A percentile compares a stretch with the other conserved stretches of the same genome.
Evolutionary conservation across 169 alveolate genomes (phyloP).

Genomic region (Plasmodium vinckei): DNA sequence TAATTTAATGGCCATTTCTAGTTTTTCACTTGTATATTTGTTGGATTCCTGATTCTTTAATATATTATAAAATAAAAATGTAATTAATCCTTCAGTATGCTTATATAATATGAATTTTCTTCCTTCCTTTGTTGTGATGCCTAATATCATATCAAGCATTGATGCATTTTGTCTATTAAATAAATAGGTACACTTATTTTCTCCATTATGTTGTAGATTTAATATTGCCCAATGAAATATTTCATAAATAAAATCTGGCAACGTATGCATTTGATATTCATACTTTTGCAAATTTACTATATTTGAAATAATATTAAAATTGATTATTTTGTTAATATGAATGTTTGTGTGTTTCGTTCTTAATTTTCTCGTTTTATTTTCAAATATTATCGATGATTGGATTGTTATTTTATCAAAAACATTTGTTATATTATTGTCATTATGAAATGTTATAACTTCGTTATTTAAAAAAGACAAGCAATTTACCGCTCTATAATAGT

Average conservation of each 20-base stretch:
- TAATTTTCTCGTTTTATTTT: constrained; percentile 2
- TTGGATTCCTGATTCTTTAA: constrained; percentile 24
- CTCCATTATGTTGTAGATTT: constrained; percentile 3
- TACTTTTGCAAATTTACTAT: constrained; percentile 60
- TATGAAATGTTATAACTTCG: constrained; percentile 18
- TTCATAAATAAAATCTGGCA: constrained; percentile 19
- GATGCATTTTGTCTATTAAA: not conserved
- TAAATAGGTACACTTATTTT: constrained; percentile 29
- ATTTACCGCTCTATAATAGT: constrained; percentile 25
- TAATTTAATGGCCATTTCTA: constrained; percentile 31
- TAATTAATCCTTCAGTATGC: constrained; percentile 34
- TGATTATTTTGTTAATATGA: not conserved
- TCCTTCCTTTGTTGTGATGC: constrained; percentile 12
- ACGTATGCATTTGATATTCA: constrained; percentile 38
- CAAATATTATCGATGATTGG: constrained; percentile 20
- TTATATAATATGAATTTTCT: constrained; percentile 29
- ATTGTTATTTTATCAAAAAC: constrained; percentile 51
- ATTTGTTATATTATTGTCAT: constrained; percentile 33
- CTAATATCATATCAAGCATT: constrained; percentile 29
- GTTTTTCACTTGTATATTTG: constrained; percentile 15
- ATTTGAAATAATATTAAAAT: constrained; percentile 53
- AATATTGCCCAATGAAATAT: constrained; percentile 27
- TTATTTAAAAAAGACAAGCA: constrained; percentile 55
- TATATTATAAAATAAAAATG: constrained; percentile 34
- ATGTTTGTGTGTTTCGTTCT: not conserved